A percentile compares a stretch with the other conserved stretches of the same genome.
Conservation (phyloP, 148 eudicot genomes). For the Cornus kousa region DNA sequence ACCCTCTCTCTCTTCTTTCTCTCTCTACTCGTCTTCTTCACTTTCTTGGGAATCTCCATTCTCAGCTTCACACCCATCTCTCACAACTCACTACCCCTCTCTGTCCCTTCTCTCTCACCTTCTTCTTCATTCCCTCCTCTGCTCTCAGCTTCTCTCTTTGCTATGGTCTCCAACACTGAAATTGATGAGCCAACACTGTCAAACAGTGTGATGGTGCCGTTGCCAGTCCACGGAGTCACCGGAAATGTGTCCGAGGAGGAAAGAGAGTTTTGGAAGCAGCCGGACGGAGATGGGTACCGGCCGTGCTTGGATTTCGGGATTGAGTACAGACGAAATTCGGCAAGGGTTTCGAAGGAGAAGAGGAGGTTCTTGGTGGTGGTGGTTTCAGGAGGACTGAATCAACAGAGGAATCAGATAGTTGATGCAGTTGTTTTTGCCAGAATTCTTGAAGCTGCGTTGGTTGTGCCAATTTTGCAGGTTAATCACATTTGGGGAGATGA, state of each 20-base stretch:
- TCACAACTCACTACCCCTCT: conserved; percentile 21
- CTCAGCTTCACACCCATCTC: conserved; percentile 29
- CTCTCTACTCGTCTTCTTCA: conserved; percentile 34
- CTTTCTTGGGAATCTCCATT: conserved; percentile 25
- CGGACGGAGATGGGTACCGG: conserved; percentile 46
- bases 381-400: conserved; percentile 69
- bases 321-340: conserved; percentile 48
- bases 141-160: conserved; percentile 28
- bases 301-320: conserved; percentile 62
- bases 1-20: conserved; percentile 33
- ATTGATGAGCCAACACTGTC: conserved; percentile 20
- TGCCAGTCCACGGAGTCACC: conserved; percentile 42
- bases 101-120: conserved; percentile 23
- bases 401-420: conserved; percentile 70
- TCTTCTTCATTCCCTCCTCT: conserved; percentile 25
- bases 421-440: conserved; percentile 76
- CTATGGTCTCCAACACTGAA: conserved; percentile 18
- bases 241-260: conserved; percentile 36
- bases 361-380: conserved; percentile 57
- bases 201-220: conserved; percentile 48
- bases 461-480: conserved; percentile 63
- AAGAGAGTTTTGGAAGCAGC: conserved; percentile 62
- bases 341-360: conserved; percentile 39
- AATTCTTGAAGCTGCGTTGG: conserved; percentile 69
- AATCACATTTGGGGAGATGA: conserved; percentile 75